phyloP scores from a whole-genome alignment of 1,284 basidiomycete genomes.

The Gastroboletus turbinatus region DNA sequence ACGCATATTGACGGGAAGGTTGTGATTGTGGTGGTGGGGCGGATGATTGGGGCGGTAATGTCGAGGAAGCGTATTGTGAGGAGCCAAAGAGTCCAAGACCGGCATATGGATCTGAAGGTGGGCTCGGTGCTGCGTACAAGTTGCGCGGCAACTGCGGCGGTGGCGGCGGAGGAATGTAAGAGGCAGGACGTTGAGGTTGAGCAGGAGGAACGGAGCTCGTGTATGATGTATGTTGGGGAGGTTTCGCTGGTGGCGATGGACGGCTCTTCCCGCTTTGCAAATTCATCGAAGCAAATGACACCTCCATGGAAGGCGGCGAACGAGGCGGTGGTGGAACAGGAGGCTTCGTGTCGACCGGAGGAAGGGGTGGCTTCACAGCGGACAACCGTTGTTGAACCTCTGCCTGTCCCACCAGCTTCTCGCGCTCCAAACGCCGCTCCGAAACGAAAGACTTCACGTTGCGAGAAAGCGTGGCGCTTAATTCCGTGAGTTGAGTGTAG shows the following conservation, averaged over 20 bases:
- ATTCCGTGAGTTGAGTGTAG: slow-evolving; percentile 78
- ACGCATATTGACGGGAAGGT: slow-evolving; percentile 20
- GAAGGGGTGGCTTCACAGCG: slow-evolving; percentile 38
- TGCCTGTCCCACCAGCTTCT: slow-evolving; percentile 63
- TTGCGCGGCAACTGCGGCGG: slow-evolving; percentile 36
- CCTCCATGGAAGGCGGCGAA: slow-evolving; percentile 43
- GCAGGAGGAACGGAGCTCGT: slow-evolving; percentile 28
- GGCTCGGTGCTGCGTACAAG: slow-evolving; percentile 29
- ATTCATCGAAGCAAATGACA: slow-evolving; percentile 56
- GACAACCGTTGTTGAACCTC: slow-evolving; percentile 70
- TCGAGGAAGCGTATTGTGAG: slow-evolving; percentile 16
- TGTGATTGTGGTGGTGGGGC: slow-evolving; percentile 30
- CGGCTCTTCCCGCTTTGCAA: slow-evolving; percentile 20
- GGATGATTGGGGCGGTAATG: slow-evolving; percentile 15
- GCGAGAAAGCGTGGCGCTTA: slow-evolving; percentile 59
- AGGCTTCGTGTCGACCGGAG: slow-evolving; percentile 49
- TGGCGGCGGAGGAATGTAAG: slow-evolving; percentile 39
- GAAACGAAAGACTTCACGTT: slow-evolving; percentile 66
- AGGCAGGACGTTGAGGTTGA: slow-evolving; percentile 36
- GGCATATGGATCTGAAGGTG: slow-evolving; percentile 54
- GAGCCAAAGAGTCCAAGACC: slow-evolving; percentile 45
- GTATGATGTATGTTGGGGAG: slow-evolving; percentile 29
- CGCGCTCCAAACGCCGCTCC: slow-evolving; percentile 70
- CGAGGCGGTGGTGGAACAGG: slow-evolving; percentile 47
- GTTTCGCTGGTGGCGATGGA: slow-evolving; percentile 33